phyloP scores from a whole-genome alignment of 371 early-diverging fungal species.

The Rhizomucor pusillus region DNA sequence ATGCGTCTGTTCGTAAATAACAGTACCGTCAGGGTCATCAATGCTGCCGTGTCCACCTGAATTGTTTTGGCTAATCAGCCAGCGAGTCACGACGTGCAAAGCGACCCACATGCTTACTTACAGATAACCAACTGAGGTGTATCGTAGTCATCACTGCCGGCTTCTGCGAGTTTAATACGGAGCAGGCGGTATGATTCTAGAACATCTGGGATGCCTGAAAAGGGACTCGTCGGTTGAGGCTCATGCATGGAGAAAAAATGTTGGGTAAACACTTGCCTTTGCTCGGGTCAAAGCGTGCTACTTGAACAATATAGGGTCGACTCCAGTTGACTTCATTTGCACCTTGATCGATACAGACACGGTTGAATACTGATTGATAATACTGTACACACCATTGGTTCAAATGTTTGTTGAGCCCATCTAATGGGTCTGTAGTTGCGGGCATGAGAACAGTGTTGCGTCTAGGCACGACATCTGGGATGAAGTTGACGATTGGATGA shows the following conservation, averaged over 20 bases:
- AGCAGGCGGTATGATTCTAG: conserved; percentile 69
- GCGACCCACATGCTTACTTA: background rate
- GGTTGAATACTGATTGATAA: conserved; percentile 77
- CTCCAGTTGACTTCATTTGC: conserved; percentile 57
- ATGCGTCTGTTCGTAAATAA: conserved; percentile 66
- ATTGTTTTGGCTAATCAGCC: background rate
- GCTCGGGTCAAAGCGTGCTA: conserved; percentile 90
- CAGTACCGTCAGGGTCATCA: conserved; percentile 85
- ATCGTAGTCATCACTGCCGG: conserved; percentile 21
- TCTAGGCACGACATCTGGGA: conserved; percentile 68
- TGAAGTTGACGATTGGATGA: conserved; percentile 74
- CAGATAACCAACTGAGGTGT: conserved; percentile 75
- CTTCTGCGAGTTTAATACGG: conserved; percentile 50
- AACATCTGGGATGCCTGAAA: conserved; percentile 67
- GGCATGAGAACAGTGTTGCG: conserved; percentile 68
- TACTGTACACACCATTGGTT: conserved; percentile 49
- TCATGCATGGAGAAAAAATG: too few relatives aligned
- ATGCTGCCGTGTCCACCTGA: conserved; percentile 76
- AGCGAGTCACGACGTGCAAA: background rate
- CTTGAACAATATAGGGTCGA: conserved; percentile 81
- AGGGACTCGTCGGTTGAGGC: too few relatives aligned
- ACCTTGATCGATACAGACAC: conserved; percentile 71
- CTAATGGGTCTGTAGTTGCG: conserved; percentile 74
- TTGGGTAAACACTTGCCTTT: conserved; percentile 63
- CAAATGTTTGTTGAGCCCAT: conserved; percentile 74